These are phyloP conservation scores for Mycogone perniciosa DNA, from an alignment of 2,329 filamentous ascomycete genomes.

Conservation along the genomic window DNA sequence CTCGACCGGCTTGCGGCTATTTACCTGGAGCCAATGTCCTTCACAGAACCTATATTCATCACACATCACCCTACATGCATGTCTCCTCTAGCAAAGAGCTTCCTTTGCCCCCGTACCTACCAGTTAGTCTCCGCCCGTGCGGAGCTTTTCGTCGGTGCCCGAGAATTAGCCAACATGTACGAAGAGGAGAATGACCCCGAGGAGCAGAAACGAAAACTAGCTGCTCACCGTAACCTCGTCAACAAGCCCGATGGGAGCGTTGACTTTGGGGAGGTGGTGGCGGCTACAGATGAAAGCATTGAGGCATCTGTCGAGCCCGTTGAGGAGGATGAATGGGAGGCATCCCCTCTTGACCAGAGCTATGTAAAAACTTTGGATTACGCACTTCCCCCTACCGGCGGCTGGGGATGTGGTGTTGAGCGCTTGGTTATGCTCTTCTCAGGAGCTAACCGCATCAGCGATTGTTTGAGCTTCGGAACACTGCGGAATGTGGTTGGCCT, in stretches of 20 bases:
- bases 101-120: slow-evolving; percentile 57
- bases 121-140: slow-evolving; percentile 76
- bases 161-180: slow-evolving; percentile 92
- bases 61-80: slow-evolving; percentile 84
- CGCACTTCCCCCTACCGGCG: slow-evolving; percentile 89
- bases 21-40: slow-evolving; percentile 74
- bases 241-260: slow-evolving; percentile 29
- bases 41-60: slow-evolving; percentile 69
- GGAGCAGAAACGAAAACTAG: slow-evolving; percentile 78
- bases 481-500: slow-evolving; percentile 61
- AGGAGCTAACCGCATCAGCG: slow-evolving; percentile 69
- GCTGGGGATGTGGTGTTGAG: slow-evolving; percentile 94
- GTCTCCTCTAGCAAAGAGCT: slow-evolving; percentile 86
- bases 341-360: slow-evolving; percentile 60
- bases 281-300: slow-evolving; percentile 8
- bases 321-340: slow-evolving; percentile 39
- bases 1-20: slow-evolving; percentile 72
- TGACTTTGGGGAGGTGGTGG: slow-evolving; percentile 37
- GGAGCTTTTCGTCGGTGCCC: slow-evolving; percentile 74
- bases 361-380: slow-evolving; percentile 82
- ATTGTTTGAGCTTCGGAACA: slow-evolving; percentile 84
- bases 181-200: slow-evolving; percentile 95
- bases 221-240: slow-evolving; percentile 41
- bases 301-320: slow-evolving; percentile 9
- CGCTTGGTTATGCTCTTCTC: slow-evolving; percentile 86